phyloP scores from a whole-genome alignment of 1,139 yeast species.

The Pichia sp. region DNA sequence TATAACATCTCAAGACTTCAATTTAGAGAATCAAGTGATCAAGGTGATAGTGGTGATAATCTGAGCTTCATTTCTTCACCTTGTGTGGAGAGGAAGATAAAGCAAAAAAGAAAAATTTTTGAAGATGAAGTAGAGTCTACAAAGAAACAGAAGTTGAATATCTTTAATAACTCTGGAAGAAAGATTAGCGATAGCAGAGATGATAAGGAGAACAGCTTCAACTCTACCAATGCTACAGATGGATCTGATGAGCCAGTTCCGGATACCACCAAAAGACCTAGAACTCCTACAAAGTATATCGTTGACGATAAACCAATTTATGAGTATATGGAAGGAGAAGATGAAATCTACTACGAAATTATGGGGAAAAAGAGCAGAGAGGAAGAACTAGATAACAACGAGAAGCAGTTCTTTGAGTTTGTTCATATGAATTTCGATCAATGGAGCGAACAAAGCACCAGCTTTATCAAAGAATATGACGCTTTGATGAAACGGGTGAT shows the following conservation, averaged over 20 bases:
- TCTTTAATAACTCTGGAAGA: background rate
- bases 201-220: conserved; percentile 3
- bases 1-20: background rate
- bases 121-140: background rate
- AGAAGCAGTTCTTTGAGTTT: conserved; percentile 24
- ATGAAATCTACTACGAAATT: conserved; percentile 14
- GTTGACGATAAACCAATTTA: conserved; percentile 17
- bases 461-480: conserved; percentile 32
- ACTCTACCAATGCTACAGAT: conserved; percentile 13
- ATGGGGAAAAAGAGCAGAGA: conserved; percentile 15
- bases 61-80: conserved; percentile 15
- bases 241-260: conserved; percentile 9
- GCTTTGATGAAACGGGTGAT: conserved; percentile 34
- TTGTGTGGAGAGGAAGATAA: conserved; percentile 11
- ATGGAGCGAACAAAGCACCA: conserved; percentile 38
- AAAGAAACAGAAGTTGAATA: background rate
- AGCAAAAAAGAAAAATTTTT: conserved; percentile 5
- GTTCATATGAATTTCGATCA: conserved; percentile 32
- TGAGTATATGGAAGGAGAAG: conserved; percentile 19
- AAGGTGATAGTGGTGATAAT: conserved; percentile 1
- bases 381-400: conserved; percentile 16
- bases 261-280: conserved; percentile 4
- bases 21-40: conserved; percentile 10
- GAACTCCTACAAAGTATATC: conserved; percentile 15
- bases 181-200: background rate